These are phyloP conservation scores for Zygoascus ofunaensis DNA, from an alignment of 805 yeast species.

Conservation along the genomic window DNA sequence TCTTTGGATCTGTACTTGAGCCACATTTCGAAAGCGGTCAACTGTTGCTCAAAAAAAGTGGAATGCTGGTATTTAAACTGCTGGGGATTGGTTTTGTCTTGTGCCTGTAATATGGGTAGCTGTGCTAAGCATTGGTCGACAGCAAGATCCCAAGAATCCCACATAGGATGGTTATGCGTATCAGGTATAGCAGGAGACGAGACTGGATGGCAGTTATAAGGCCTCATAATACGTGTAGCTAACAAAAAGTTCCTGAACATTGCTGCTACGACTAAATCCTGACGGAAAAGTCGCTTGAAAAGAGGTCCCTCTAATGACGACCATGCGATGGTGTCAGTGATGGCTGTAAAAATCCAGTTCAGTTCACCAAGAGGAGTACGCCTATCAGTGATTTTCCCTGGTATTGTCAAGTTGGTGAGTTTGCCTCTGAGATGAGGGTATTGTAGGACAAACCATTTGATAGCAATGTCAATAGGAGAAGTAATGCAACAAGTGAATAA, in stretches of 20 bases:
- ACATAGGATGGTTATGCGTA: constrained; percentile 74
- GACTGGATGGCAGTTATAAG: constrained; percentile 85
- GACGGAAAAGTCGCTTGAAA: constrained; percentile 84
- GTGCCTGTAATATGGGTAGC: constrained; percentile 28
- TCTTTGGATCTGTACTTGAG: constrained; percentile 73
- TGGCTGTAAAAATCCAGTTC: constrained; percentile 96
- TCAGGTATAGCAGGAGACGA: constrained; percentile 92
- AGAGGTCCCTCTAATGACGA: constrained; percentile 78
- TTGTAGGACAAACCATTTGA: constrained; percentile 84
- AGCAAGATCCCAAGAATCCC: constrained; percentile 98
- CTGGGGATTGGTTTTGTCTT: constrained; percentile 22
- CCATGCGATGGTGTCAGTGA: constrained; percentile 98
- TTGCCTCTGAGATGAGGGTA: constrained; percentile 22
- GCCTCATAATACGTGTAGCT: constrained; percentile 91
- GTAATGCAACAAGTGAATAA: constrained; percentile 91
- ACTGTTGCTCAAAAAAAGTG: constrained; percentile 88
- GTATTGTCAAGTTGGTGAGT: constrained; percentile 48
- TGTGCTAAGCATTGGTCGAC: constrained; percentile 81
- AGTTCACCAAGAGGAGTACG: constrained; percentile 93
- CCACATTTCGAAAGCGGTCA: constrained; percentile 96
- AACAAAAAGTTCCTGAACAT: constrained; percentile 83
- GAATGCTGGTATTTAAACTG: constrained; percentile 69
- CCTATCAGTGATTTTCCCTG: constrained; percentile 86
- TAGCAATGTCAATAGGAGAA: constrained; percentile 89
- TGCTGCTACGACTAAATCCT: constrained; percentile 94